Base-by-base conservation (phyloP, 176 grass and related monocot genomes). In the Echinochloa phyllopogon region DNA sequence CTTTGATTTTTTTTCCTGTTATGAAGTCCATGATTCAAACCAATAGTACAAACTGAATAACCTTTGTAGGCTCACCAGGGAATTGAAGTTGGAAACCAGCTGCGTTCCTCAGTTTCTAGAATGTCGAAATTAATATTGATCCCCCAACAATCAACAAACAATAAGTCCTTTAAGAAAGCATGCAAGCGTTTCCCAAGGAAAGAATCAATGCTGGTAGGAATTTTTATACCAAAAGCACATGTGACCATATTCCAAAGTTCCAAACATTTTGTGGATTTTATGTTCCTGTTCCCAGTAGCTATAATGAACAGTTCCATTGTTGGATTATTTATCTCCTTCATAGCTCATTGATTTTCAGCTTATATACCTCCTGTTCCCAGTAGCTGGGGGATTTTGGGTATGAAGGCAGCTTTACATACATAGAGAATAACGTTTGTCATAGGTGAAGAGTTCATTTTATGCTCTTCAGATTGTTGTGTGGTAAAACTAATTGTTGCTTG, bases 311-410 rank as follows among this genome's bases (percentile, higher is more conserved):
- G 2, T 24, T 69, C 24, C 25, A 17, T 47, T 67, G 72, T 74
- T 66, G 72, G 0, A 13, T 65, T 58, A 7, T 83, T 83, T 27
- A n/a, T n/a, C 48, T 51, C 33, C 38, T 60, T 44, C 2, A 40
- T 61, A 15, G 42, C 44, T 47, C 12, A 21, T 81, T 65, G 51
- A 21, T 40, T 51, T 51, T 80, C 11, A 50, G 4, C 37, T 42
- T 57, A 2, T 74, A 48, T 85, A 37, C 38, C 52, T 66, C 39
- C 41, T 48, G n/a, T 37, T 69, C 47, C 11, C 2, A 20, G 2
- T 77, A 74, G 17, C 60, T 65, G 57, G 3, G 29, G 45, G 43
- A 85, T 85, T 80, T 24, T 72, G 58, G 36, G 5, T 36, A 16
- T 72, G 56, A 72, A 63, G 44, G 33, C 42, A 27, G 18, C 44